phyloP scores from a whole-genome alignment of 257 asterid species.

The Paraleonurus japonicus region DNA sequence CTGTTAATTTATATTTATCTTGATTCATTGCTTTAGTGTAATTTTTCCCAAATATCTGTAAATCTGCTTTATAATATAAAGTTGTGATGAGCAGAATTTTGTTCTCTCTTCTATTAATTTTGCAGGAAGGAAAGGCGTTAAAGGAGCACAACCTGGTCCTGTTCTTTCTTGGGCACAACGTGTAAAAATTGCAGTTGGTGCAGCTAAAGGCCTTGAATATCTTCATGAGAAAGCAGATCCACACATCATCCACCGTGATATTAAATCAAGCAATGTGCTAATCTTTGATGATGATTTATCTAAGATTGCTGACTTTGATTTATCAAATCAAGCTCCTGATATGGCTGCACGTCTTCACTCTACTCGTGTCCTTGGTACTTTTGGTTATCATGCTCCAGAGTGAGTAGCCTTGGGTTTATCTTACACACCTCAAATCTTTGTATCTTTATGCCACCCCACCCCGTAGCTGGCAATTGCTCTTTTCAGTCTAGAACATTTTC shows the following conservation, averaged over 20 bases:
- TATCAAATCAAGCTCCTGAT: slow-evolving; percentile 91
- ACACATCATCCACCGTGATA: slow-evolving; percentile 84
- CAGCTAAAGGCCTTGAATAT: slow-evolving; percentile 86
- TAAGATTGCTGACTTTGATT: slow-evolving; percentile 83
- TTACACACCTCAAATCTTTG: background rate
- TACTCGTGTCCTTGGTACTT: slow-evolving; percentile 92
- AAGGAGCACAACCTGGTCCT: slow-evolving; percentile 96
- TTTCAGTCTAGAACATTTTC: background rate
- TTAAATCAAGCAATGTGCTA: slow-evolving; percentile 81
- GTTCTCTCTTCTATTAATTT: background rate
- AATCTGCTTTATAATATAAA: background rate
- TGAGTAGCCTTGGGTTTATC: slow-evolving; percentile 31
- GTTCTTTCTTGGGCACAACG: slow-evolving; percentile 86
- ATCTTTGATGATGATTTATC: slow-evolving; percentile 80
- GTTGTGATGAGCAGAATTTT: background rate
- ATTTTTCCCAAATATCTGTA: background rate
- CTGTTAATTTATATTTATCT: background rate
- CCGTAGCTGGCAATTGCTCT: background rate
- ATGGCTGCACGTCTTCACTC: slow-evolving; percentile 96
- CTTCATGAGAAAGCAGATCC: slow-evolving; percentile 82
- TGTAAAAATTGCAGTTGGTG: slow-evolving; percentile 87
- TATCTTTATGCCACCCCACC: background rate
- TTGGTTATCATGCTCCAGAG: slow-evolving; percentile 97
- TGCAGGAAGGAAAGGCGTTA: slow-evolving; percentile 84
- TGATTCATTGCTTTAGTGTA: background rate